These are phyloP conservation scores for Aphanomyces invadans DNA, from an alignment of 352 stramenopile genomes.

Conservation along the genomic window DNA sequence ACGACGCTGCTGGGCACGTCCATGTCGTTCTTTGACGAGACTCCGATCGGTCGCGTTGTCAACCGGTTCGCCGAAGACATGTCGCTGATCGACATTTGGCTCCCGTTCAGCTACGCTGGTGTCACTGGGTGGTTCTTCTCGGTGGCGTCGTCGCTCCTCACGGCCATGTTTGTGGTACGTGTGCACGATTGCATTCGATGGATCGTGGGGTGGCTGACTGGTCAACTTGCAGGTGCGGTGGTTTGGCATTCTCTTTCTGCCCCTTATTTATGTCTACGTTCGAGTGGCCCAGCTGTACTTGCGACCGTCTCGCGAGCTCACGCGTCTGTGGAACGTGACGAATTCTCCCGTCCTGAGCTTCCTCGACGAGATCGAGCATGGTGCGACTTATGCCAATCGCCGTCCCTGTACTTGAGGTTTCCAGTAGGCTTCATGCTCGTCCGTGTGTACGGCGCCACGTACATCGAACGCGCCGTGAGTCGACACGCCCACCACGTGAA, in stretches of 20 bases:
- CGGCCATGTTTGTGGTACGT: slow-evolving; percentile 64
- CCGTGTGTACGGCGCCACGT: slow-evolving; percentile 31
- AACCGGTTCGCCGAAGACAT: slow-evolving; percentile 90
- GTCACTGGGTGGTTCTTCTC: too few species aligned
- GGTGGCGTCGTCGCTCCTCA: too few species aligned
- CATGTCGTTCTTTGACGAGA: slow-evolving; percentile 92
- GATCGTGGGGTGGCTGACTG: slow-evolving; percentile 75
- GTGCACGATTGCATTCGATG: too few species aligned
- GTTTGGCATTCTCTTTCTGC: slow-evolving; percentile 53
- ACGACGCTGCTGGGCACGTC: slow-evolving; percentile 82
- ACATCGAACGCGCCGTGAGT: slow-evolving; percentile 29
- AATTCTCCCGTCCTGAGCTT: slow-evolving; percentile 38
- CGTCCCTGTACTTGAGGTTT: too few species aligned
- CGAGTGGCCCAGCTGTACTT: slow-evolving; percentile 35
- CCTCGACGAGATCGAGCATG: slow-evolving; percentile 23
- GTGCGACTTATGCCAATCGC: not conserved
- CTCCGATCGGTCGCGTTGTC: slow-evolving; percentile 83
- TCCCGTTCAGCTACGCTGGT: slow-evolving; percentile 45
- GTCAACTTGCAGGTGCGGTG: slow-evolving; percentile 82
- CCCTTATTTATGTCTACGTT: slow-evolving; percentile 82
- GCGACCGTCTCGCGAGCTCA: slow-evolving; percentile 37
- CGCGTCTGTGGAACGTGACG: slow-evolving; percentile 31
- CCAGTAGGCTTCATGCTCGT: slow-evolving; percentile 31
- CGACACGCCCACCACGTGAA: slow-evolving; percentile 46
- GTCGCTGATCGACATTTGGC: slow-evolving; percentile 87